Conservation (phyloP, 2,329 filamentous ascomycete genomes). For the Simplicillium aogashimaense region DNA sequence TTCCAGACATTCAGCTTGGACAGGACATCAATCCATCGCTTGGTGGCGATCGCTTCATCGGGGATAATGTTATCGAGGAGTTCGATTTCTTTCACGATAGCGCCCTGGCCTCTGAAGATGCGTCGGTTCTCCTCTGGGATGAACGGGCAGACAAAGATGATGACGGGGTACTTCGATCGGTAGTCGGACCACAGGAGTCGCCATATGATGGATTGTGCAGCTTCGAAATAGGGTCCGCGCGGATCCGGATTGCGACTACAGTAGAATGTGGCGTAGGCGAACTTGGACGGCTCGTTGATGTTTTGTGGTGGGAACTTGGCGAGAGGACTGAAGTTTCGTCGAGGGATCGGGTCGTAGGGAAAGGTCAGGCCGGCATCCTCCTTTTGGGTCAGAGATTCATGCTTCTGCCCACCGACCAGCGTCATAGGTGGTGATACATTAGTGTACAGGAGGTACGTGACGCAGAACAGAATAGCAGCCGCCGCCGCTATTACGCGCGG, state of each 20-base stretch:
- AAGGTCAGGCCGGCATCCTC: background rate
- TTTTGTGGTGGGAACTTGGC: background rate
- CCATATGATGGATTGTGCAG: background rate
- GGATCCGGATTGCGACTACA: slow-evolving; percentile 1
- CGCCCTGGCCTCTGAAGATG: background rate
- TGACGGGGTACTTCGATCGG: background rate
- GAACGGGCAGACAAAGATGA: slow-evolving; percentile 1
- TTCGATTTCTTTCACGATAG: background rate
- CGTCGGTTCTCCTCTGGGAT: background rate
- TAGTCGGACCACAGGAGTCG: background rate
- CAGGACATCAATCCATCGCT: slow-evolving; percentile 1
- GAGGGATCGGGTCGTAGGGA: background rate
- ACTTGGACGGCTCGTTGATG: background rate
- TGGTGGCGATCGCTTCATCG: background rate
- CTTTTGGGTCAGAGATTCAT: no score
- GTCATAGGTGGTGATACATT: no score
- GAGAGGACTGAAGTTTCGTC: background rate
- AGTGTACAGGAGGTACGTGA: no score
- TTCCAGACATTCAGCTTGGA: background rate
- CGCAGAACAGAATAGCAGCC: no score
- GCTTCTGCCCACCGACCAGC: no score
- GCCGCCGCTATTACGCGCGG: no score
- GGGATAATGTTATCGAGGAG: slow-evolving; percentile 1
- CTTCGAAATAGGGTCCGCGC: background rate
- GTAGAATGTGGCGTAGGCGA: background rate